Evolutionary conservation across 2,329 filamentous ascomycete genomes (phyloP).

Genomic region (Tolypocladium capitatum): DNA sequence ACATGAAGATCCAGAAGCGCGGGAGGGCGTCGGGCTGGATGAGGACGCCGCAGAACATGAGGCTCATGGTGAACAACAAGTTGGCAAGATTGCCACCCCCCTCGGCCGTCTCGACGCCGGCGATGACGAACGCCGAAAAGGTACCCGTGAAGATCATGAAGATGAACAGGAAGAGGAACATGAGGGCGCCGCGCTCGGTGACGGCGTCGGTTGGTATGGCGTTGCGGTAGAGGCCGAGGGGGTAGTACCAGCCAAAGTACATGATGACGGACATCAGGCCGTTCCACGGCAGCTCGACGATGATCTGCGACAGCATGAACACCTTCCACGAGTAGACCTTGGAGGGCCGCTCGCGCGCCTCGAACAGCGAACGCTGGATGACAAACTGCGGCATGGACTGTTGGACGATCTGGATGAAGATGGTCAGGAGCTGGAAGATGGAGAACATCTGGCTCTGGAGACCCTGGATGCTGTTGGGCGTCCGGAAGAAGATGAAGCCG

Average conservation of each 20-base stretch:
- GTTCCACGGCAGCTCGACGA: conserved; percentile 81
- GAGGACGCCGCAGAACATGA: conserved; percentile 68
- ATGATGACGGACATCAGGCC: conserved; percentile 62
- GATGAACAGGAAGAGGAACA: conserved; percentile 62
- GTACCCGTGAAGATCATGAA: conserved; percentile 75
- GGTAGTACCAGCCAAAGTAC: conserved; percentile 77
- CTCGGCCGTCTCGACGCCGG: conserved; percentile 62
- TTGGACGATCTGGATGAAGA: conserved; percentile 68
- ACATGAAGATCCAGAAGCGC: conserved; percentile 70
- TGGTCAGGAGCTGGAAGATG: conserved; percentile 71
- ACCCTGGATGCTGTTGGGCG: conserved; percentile 59
- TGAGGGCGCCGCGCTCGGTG: conserved; percentile 57
- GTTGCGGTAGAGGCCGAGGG: conserved; percentile 63
- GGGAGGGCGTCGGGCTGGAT: conserved; percentile 49
- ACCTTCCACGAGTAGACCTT: conserved; percentile 79
- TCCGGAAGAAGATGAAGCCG: conserved; percentile 66
- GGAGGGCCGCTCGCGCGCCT: conserved; percentile 71
- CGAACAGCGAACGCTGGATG: conserved; percentile 67
- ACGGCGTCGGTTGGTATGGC: conserved; percentile 47
- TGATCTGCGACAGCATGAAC: conserved; percentile 71
- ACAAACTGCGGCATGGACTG: conserved; percentile 82
- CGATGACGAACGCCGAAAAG: conserved; percentile 67
- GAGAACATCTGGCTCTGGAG: conserved; percentile 79
- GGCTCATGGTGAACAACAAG: conserved; percentile 56
- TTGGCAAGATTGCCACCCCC: conserved; percentile 65